Base-by-base conservation (phyloP, 1,284 basidiomycete genomes). In the Trametes versicolor region DNA sequence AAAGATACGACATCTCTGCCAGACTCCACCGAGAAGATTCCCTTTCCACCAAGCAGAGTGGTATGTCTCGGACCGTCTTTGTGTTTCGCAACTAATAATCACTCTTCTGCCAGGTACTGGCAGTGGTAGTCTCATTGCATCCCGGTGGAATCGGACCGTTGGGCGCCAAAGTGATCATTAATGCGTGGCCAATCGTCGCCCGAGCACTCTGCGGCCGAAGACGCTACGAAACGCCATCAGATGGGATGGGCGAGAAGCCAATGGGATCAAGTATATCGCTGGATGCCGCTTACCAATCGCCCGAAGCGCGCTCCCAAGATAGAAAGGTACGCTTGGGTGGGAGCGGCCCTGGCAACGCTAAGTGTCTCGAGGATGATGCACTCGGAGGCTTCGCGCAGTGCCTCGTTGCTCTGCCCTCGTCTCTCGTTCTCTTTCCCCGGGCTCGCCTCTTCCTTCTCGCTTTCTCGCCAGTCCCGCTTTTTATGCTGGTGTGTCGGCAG, bases 401-500 rank as follows among this genome's bases (percentile, higher is more conserved):
- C 36, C 29, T 25, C 23, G 43, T 47, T 41, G 41, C 55, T 25
- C 52, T 39, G 48, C 49, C 58, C 45, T 49, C 48, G 50, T 32
- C 19, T 32, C 60, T 50, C 58, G 32, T 53, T 51, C 64, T 49
- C 58, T 23, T 27, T 34, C 52, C 58, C 41, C 56, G 25, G 48
- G 47, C 29, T 27, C 60, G 54, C 50, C 32, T 50, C 32, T 57
- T 60, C 36, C 29, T 49, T 43, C 41, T 39, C 37, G 37, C 45
- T 48, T 53, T 58, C 45, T 62, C 60, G 27, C 41, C 50, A 43
- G 58, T 41, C 56, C 45, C 37, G 62, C 60, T 51, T 67, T 69
- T 58, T 51, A 73, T 72, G 67, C 72, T 68, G 70, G 52, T 65
- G 61, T 64, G 63, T 64, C 70, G 68, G 69, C 70, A 74, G 75